Evolutionary conservation across 1,284 basidiomycete species (phyloP).

Genomic region (Hymenochaete sp.): DNA sequence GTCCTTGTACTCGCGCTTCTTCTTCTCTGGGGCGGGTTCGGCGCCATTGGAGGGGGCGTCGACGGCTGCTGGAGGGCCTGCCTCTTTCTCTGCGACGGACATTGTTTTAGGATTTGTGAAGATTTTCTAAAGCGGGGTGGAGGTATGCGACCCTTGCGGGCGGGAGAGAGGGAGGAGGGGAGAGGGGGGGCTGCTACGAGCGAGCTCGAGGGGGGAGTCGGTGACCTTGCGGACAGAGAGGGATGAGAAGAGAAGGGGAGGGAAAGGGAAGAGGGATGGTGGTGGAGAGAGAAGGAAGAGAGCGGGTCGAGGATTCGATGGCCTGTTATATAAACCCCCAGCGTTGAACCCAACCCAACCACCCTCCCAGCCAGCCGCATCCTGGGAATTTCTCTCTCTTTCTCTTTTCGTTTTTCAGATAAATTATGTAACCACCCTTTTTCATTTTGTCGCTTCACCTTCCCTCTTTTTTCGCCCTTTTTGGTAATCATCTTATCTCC

Average conservation of each 20-base stretch:
- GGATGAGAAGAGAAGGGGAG: slow-evolving; percentile 1
- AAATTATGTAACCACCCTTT: too few relatives aligned
- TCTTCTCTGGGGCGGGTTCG: slow-evolving; percentile 43
- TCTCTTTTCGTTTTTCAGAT: too few relatives aligned
- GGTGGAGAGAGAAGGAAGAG: slow-evolving; percentile 3
- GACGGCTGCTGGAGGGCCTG: slow-evolving; percentile 40
- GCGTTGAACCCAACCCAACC: neutral
- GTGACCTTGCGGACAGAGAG: neutral
- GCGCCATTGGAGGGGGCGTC: slow-evolving; percentile 22
- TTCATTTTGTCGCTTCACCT: neutral
- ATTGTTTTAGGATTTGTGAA: slow-evolving; percentile 21
- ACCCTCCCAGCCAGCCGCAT: neutral
- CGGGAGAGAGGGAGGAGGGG: slow-evolving; percentile 6
- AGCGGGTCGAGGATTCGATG: neutral
- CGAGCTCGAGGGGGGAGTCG: slow-evolving; percentile 4
- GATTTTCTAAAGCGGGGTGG: too few relatives aligned
- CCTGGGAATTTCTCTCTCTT: too few relatives aligned
- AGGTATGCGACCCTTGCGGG: slow-evolving; percentile 13
- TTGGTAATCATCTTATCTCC: neutral
- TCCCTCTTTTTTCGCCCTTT: neutral
- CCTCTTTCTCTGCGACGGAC: slow-evolving; percentile 54
- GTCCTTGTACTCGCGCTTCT: slow-evolving; percentile 88
- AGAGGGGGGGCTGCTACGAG: slow-evolving; percentile 2
- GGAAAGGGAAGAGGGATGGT: slow-evolving; percentile 7
- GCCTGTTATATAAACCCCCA: neutral